Evolutionary conservation across 192 early-diverging fungal genomes (phyloP).

Genomic region (Podila epigama): DNA sequence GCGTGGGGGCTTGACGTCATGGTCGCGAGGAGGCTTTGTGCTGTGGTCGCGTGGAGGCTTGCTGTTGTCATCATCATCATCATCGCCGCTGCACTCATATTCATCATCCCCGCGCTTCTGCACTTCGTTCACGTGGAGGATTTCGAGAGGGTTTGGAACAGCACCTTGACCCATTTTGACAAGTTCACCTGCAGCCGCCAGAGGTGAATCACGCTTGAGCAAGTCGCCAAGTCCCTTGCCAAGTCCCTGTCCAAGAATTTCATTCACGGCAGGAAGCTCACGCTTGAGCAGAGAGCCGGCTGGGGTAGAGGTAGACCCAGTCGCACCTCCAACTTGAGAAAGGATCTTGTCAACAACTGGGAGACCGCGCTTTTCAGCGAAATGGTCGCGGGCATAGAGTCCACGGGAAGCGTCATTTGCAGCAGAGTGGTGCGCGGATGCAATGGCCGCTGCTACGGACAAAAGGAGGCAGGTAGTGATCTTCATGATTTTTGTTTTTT

Average conservation of each 20-base stretch:
- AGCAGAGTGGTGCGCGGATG: not conserved
- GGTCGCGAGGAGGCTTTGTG: not conserved
- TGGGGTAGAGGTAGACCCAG: not conserved
- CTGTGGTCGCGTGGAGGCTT: not conserved
- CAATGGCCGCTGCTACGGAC: not conserved
- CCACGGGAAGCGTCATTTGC: not conserved
- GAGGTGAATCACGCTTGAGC: not conserved
- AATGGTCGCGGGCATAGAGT: constrained; percentile 1
- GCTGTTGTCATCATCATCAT: not conserved
- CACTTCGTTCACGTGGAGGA: not conserved
- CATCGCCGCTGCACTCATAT: not conserved
- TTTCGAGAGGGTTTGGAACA: not conserved
- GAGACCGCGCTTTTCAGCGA: not conserved
- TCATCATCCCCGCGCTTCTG: not conserved
- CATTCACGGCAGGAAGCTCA: not conserved
- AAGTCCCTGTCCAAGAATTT: not conserved
- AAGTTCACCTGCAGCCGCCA: not conserved
- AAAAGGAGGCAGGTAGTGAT: not conserved
- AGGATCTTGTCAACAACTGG: not conserved
- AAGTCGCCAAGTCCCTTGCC: not conserved
- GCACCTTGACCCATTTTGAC: not conserved
- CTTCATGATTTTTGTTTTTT: not conserved
- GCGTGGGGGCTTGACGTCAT: not conserved
- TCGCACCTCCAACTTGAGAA: not conserved
- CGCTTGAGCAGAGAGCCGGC: not conserved